Evolutionary conservation across 1,139 yeast species (phyloP).

Genomic region (Hansenula lynferdii): DNA sequence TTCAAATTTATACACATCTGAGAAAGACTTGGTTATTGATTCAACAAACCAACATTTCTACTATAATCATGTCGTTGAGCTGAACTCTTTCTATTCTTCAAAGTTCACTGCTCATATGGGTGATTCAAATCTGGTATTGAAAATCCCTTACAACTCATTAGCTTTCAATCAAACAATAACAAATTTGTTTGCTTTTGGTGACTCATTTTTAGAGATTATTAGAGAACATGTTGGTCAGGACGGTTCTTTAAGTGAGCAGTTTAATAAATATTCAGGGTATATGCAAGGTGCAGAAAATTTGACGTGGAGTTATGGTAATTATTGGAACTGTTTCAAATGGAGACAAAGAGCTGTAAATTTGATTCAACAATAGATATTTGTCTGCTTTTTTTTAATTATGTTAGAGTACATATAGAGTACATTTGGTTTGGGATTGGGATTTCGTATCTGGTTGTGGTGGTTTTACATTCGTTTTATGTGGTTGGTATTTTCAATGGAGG

Average conservation of each 20-base stretch:
- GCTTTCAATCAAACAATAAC: constrained; percentile 41
- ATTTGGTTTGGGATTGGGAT: not conserved
- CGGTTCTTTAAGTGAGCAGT: constrained; percentile 90
- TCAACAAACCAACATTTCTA: constrained; percentile 20
- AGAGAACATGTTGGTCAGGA: constrained; percentile 64
- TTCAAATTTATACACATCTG: constrained; percentile 27
- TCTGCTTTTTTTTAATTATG: not conserved
- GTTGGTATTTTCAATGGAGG: too few species aligned
- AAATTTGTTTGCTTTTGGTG: constrained; percentile 57
- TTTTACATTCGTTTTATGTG: too few species aligned
- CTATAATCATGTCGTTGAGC: constrained; percentile 23
- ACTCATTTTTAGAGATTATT: constrained; percentile 69
- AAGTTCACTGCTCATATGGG: constrained; percentile 2
- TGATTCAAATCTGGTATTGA: constrained; percentile 6
- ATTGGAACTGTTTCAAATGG: constrained; percentile 69
- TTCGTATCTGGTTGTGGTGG: too few species aligned
- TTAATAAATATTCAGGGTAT: constrained; percentile 72
- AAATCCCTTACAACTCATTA: constrained; percentile 38
- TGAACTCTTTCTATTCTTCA: not conserved
- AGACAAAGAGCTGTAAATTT: constrained; percentile 33
- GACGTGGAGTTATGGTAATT: constrained; percentile 89
- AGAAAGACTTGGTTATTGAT: constrained; percentile 29
- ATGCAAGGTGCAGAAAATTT: constrained; percentile 85
- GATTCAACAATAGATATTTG: not conserved
- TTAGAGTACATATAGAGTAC: not conserved